Evolutionary conservation across 257 asterid genomes (phyloP), one percentile per base, ranked within the genome.

Genomic region (Ophiorrhiza pumila): DNA sequence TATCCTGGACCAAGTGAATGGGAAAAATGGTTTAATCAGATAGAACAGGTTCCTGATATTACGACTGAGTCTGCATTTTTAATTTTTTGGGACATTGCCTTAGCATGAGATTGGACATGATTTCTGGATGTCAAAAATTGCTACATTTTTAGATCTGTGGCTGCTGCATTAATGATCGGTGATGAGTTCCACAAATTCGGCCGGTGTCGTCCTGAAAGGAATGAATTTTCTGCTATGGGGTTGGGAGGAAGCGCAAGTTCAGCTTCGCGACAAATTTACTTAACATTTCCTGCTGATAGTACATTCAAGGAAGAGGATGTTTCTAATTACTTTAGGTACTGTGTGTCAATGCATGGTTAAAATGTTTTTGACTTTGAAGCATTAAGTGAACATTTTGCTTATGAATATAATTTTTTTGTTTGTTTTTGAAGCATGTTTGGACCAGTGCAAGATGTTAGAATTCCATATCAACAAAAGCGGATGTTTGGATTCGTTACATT

Each of bases 401-500:
- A 18, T 25, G 32, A 3, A 59, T n/a, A 13, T 50, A 35, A 32
- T 45, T 65, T 59, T 32, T 59, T 71, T 43, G 18, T 73, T 65
- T 78, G 62, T 18, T 76, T 81, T 12, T 77, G 80, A 65, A 93
- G 98, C 70, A 86, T 80, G 81, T 93, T 79, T 62, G 94, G 94
- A 25, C 90, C 91, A 0, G 96, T 91, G 58, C 81, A 81, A 63
- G 90, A 88, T 74, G 96, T 91, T 71, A 82, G 98, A 76, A 85
- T 89, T 72, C 97, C 96, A 0, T 72, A 65, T 76, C 92, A 86
- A 79, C 88, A 78, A 78, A 93, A 89, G 81, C 81, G 98, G 1
- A 93, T 93, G 98, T 93, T 93, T 71, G 98, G 98, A 25, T 93
- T 93, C 72, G 98, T 93, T 37, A 87, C 98, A 0, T 91, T 91